phyloP scores from a whole-genome alignment of 192 early-diverging fungal species.

The Funneliformis geosporum region DNA sequence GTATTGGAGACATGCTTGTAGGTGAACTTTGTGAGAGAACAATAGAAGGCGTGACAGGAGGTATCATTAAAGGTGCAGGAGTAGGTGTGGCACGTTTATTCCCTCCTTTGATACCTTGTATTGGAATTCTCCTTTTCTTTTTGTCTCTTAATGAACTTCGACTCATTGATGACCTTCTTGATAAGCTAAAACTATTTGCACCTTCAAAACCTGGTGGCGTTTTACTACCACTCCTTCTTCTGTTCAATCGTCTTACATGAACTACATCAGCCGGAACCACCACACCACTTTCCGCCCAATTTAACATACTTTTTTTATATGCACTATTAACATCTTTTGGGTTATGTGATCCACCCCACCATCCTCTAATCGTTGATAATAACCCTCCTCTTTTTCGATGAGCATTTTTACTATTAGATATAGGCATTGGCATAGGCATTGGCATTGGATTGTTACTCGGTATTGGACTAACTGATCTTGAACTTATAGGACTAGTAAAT shows the following conservation, averaged over 20 bases:
- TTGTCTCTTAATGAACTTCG: conserved; percentile 24
- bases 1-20: conserved; percentile 13
- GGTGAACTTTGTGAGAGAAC: conserved; percentile 31
- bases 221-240: conserved; percentile 28
- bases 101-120: conserved; percentile 26
- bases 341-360: conserved; percentile 22
- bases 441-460: neutral
- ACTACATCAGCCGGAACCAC: conserved; percentile 18
- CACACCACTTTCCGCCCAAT: conserved; percentile 23
- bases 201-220: conserved; percentile 25
- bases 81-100: conserved; percentile 10
- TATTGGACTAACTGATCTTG: conserved; percentile 34
- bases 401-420: neutral
- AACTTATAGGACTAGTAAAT: conserved; percentile 25
- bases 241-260: neutral
- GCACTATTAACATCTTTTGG: conserved; percentile 11
- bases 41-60: conserved; percentile 32
- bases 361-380: conserved; percentile 26
- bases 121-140: conserved; percentile 28
- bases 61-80: conserved; percentile 26
- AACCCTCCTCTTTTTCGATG: conserved; percentile 18
- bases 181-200: neutral
- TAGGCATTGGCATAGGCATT: neutral
- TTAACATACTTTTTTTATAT: conserved; percentile 17
- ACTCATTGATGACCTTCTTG: neutral